Base-by-base conservation (phyloP, 1,284 basidiomycete genomes). In the Rhodotorula sp. region DNA sequence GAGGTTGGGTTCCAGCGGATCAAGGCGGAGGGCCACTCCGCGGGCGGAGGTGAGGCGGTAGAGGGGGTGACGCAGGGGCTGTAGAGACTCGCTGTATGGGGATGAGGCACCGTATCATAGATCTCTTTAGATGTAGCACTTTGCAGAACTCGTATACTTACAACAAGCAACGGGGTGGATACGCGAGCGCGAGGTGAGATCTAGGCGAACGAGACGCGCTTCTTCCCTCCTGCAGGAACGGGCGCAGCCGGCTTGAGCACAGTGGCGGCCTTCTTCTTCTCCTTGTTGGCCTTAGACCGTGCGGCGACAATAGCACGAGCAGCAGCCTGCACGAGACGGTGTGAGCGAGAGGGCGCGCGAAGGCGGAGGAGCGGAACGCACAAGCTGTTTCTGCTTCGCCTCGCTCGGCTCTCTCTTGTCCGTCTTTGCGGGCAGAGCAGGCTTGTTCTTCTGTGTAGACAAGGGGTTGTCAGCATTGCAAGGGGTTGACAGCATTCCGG, bases 161-260 rank as follows among this genome's bases (percentile, higher is more conserved):
- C 67, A 73, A 73, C 71, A 73, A 68, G 22, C 51, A 56, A 39
- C 9, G 39, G 39, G 39, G 39, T 39, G 37, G 27, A 19, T 19
- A 34, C 15, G 29, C 10, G 61, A 44, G 29, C 10, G 22, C 29
- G 27, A 13, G 9, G 50, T 7, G 32, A 1, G 10, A 9, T 21
- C 58, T n/a, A 75, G 32, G 74, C 74, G 39, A 75, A 75, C 22
- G 69, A 70, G 27, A 75, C 74, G 12, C 69, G 46, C 56, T 73
- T 75, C 48, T 62, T 66, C 12, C 53, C 61, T 17, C 41, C 63
- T 19, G 61, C 7, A 0, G 44, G 10, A 0, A 54, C 13, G 19
- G 58, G 9, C 3, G 53, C 48, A 13, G 59, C 51, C 1, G 59
- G 54, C 36, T 67, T 69, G 13, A 58, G 64, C 2, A 65, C 36